Evolutionary conservation across 768 basidiomycete species (phyloP), one percentile per base, ranked within the genome.

Genomic region (Mycena filopes): DNA sequence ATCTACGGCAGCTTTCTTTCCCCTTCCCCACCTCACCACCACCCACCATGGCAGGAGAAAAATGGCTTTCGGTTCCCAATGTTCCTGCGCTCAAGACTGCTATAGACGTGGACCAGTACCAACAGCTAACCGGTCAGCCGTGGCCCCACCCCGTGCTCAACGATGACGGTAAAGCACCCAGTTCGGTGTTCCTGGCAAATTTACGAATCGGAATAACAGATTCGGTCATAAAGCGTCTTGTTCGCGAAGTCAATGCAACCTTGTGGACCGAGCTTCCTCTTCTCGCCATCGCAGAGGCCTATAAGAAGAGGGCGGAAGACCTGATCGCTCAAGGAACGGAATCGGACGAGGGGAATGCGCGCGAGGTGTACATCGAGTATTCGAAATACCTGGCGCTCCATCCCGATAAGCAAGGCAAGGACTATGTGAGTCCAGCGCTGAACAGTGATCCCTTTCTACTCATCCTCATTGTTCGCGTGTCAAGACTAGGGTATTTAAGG

Each of bases 221-320:
- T 36, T 46, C 43, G n/a, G n/a, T 1, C 1, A 12, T 56, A 21
- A 4, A 23, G 18, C 28, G 16, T 4, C 56, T 58, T 3, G 46
- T 26, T 13, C 21, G 18, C 12, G 10, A 47, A 4, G 56, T 36
- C 15, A 16, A 58, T 12, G 36, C 10, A 10, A 48, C 36, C 0
- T 9, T 60, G 8, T 60, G 38, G 48, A 29, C 29, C 25, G 28
- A 23, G 2, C 40, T 50, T 21, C 55, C 63, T 2, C 49, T 65
- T 16, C 31, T 28, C n/a, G 56, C 56, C 36, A 58, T 65, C 20
- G 63, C 63, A 13, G 43, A 46, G 12, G 63, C 56, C 7, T 56
- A 65, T 23, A 50, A 53, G 45, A 65, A 40, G 36, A 36, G 40
- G 45, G 63, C 55, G 1, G 50, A 58, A 36, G 0, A n/a, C 4